A percentile compares a stretch with the other conserved stretches of the same genome.
These are phyloP conservation scores for Heracleum sosnowskyi DNA, from an alignment of 129 eudicot species.

Conservation along the genomic window DNA sequence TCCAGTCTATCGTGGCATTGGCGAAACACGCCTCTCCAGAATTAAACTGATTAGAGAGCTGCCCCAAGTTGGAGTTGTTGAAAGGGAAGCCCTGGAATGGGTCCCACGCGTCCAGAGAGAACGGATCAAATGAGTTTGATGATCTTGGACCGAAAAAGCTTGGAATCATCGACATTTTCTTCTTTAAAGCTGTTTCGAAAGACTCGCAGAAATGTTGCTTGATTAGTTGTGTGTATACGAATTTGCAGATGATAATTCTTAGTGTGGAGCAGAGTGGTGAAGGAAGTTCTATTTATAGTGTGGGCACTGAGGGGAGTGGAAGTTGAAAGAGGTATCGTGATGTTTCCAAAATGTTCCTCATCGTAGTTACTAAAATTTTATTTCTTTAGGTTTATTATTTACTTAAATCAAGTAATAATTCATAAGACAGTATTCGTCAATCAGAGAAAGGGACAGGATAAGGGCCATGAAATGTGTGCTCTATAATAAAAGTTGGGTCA, in stretches of 20 bases:
- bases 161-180: conserved; percentile 46
- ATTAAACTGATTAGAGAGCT: conserved; percentile 5
- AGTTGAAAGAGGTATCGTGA: background rate
- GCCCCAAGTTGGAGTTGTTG: background rate
- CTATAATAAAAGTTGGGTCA: background rate
- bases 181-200: background rate
- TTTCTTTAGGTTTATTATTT: too few relatives aligned
- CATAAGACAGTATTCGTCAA: too few relatives aligned
- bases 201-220: background rate
- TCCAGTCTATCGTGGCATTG: conserved; percentile 48
- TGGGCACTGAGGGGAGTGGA: background rate
- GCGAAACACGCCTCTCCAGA: conserved; percentile 38
- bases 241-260: background rate
- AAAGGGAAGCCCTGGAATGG: conserved; percentile 41
- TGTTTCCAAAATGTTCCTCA: background rate
- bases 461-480: background rate
- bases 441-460: too few relatives aligned
- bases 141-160: conserved; percentile 38
- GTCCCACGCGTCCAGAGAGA: conserved; percentile 49
- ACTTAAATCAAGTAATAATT: too few relatives aligned
- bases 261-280: background rate
- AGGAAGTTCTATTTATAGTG: background rate
- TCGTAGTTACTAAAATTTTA: too few relatives aligned
- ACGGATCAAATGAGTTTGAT: conserved; percentile 47
- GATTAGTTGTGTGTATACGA: background rate